A percentile compares a stretch with the other conserved stretches of the same genome.
phyloP scores from a whole-genome alignment of 768 basidiomycete species.

The Rubroboletus satanas region DNA sequence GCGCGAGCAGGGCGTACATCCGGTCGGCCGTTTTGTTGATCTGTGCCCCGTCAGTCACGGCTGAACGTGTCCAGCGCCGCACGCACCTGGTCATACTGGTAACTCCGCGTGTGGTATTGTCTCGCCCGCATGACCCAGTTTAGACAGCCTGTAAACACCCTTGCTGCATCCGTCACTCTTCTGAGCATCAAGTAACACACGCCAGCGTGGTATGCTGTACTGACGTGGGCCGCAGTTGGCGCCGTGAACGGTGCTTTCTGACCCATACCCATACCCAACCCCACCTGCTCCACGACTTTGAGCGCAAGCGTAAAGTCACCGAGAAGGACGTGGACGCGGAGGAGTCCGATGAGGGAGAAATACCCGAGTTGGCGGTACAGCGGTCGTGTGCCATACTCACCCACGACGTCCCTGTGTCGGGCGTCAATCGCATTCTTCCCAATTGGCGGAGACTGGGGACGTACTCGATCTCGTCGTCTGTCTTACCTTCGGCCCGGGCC shows the following conservation, averaged over 20 bases:
- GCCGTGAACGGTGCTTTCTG: conserved; percentile 92
- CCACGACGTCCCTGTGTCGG: conserved; percentile 67
- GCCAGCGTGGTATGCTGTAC: conserved; percentile 93
- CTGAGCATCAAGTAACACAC: conserved; percentile 96
- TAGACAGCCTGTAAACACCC: conserved; percentile 86
- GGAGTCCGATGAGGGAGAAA: conserved; percentile 91
- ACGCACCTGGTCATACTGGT: conserved; percentile 89
- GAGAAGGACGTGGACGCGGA: conserved; percentile 92
- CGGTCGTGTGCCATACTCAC: conserved; percentile 87
- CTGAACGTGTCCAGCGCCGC: neutral
- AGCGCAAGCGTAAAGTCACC: conserved; percentile 95
- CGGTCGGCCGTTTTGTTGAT: conserved; percentile 97
- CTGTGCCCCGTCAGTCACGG: conserved; percentile 34
- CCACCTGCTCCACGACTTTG: conserved; percentile 92
- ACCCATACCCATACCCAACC: conserved; percentile 85
- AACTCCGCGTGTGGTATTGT: conserved; percentile 93
- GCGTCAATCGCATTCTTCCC: conserved; percentile 1
- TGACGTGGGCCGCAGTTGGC: conserved; percentile 95
- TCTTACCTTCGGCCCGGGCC: conserved; percentile 77
- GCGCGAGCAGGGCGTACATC: conserved; percentile 94
- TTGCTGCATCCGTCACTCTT: conserved; percentile 92
- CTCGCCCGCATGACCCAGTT: conserved; percentile 96
- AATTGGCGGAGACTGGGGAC: conserved; percentile 27
- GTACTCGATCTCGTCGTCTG: conserved; percentile 79
- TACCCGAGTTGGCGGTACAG: conserved; percentile 95